Base-by-base conservation (phyloP, 345 rosid genomes). In the Xanthoceras sorbifolium region DNA sequence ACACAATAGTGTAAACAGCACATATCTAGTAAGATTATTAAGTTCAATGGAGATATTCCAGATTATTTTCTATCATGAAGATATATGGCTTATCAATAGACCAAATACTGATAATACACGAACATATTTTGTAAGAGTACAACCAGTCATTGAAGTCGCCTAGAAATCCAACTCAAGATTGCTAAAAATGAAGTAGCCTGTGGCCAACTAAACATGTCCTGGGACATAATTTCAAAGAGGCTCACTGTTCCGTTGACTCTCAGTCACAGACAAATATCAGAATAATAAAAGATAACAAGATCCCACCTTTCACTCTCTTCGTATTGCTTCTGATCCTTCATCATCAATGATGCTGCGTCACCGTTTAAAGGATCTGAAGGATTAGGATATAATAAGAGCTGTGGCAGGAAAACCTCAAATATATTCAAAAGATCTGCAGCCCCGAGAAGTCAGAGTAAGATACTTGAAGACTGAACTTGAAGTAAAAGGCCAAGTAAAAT, bases 341-440 rank as follows among this genome's bases (percentile, higher is more conserved):
- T 81, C 85, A 81, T 84, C 46, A 81, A 60, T 2, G 87, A 81
- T 10, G 85, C 85, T 42, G 87, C 85, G 17, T 84, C 87, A 73
- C 81, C 79, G 62, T 84, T 84, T 38, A 84, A 76, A 22, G 85
- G 85, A 59, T 84, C 85, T 40, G 81, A 76, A 68, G 83, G 84
- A 22, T 84, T 84, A 22, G 87, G 87, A 60, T 84, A 84, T 22
- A 84, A 79, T 50, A 84, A 71, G 15, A 84, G 75, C 67, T 81
- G 87, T 3, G 85, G 87, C 67, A 84, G 83, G 76, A 84, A 84
- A 65, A 79, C 81, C 64, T 84, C 87, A 61, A 84, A 84, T 38
- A 81, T 73, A 42, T 84, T 84, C 63, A 81, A 28, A 57, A 84
- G 84, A 84, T 81, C 87, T 79, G 75, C 81, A 77, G 36, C 34